A percentile compares a stretch with the other conserved stretches of the same genome.
These are phyloP conservation scores for Amanita inopinata DNA, from an alignment of 768 basidiomycete genomes.

Conservation along the genomic window DNA sequence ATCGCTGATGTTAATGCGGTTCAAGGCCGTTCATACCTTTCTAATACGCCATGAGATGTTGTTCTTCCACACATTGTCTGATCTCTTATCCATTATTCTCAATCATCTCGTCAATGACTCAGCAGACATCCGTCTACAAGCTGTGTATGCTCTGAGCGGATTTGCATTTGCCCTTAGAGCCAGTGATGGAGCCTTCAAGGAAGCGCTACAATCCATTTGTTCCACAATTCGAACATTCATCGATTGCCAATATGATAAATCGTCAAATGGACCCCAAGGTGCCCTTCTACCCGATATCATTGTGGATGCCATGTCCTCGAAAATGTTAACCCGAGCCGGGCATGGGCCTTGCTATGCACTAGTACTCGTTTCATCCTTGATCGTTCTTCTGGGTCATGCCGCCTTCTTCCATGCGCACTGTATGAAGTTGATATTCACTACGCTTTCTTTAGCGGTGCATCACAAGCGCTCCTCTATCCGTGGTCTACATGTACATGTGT, in stretches of 20 bases:
- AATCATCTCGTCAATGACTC: slow-evolving; percentile 20
- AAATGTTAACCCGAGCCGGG: slow-evolving; percentile 10
- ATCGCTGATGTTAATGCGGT: not conserved
- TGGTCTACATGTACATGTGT: slow-evolving; percentile 33
- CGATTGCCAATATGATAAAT: slow-evolving; percentile 10
- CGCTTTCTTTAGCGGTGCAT: slow-evolving; percentile 21
- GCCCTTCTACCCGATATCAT: slow-evolving; percentile 19
- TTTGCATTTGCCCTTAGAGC: slow-evolving; percentile 34
- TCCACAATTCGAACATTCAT: slow-evolving; percentile 20
- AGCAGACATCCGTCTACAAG: slow-evolving; percentile 31
- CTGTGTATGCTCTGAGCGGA: slow-evolving; percentile 48
- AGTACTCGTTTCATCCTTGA: slow-evolving; percentile 33
- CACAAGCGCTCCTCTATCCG: slow-evolving; percentile 27
- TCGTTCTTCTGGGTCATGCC: slow-evolving; percentile 33
- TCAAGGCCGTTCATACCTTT: slow-evolving; percentile 26
- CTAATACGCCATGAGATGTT: slow-evolving; percentile 31
- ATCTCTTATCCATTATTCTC: slow-evolving; percentile 34
- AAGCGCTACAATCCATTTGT: slow-evolving; percentile 14
- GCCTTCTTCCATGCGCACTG: slow-evolving; percentile 31
- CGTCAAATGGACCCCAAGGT: slow-evolving; percentile 3
- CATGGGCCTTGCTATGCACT: slow-evolving; percentile 35
- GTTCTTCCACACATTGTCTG: slow-evolving; percentile 39
- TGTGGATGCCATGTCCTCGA: slow-evolving; percentile 17
- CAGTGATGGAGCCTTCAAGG: slow-evolving; percentile 15
- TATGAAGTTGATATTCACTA: slow-evolving; percentile 28